phyloP scores from a whole-genome alignment of 495 filamentous ascomycete genomes.

The Lindgomyces ingoldianus region DNA sequence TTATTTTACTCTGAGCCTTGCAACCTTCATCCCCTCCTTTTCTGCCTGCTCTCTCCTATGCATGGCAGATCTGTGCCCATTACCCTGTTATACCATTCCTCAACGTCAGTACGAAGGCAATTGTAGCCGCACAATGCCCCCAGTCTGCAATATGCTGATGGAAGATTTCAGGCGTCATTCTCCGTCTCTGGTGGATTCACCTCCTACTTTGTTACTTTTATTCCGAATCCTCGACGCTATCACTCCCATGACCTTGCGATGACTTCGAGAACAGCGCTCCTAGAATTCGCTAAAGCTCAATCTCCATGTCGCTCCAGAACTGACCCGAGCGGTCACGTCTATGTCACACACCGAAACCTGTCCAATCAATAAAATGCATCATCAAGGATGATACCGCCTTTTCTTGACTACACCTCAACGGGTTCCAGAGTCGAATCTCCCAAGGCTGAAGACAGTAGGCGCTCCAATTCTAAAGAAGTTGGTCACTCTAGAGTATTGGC shows the following conservation, averaged over 20 bases:
- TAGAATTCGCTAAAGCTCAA: constrained; percentile 3
- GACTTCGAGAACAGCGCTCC: constrained; percentile 4
- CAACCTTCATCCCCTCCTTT: neutral
- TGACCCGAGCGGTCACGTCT: neutral
- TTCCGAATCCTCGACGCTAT: neutral
- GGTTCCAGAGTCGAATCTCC: neutral
- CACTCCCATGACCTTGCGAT: constrained; percentile 6
- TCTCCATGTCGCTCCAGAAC: neutral
- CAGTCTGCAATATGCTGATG: constrained; percentile 6
- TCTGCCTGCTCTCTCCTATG: neutral
- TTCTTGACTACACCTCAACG: constrained; percentile 1
- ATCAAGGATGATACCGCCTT: constrained; percentile 6
- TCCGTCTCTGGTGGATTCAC: constrained; percentile 7
- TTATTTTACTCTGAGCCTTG: neutral
- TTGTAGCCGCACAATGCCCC: constrained; percentile 3
- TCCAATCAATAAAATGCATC: constrained; percentile 11
- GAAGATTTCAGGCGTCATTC: constrained; percentile 1
- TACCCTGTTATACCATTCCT: neutral
- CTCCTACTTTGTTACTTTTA: constrained; percentile 9
- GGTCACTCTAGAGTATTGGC: too few species aligned
- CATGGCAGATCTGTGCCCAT: neutral
- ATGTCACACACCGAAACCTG: constrained; percentile 6
- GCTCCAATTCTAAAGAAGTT: too few species aligned
- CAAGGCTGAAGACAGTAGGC: too few species aligned
- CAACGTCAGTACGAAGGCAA: constrained; percentile 1